Percentiles rank a stretch among this genome's conserved stretches.
These are phyloP conservation scores for Amaranthus cruentus DNA, from an alignment of 148 eudicot genomes.

Conservation along the genomic window DNA sequence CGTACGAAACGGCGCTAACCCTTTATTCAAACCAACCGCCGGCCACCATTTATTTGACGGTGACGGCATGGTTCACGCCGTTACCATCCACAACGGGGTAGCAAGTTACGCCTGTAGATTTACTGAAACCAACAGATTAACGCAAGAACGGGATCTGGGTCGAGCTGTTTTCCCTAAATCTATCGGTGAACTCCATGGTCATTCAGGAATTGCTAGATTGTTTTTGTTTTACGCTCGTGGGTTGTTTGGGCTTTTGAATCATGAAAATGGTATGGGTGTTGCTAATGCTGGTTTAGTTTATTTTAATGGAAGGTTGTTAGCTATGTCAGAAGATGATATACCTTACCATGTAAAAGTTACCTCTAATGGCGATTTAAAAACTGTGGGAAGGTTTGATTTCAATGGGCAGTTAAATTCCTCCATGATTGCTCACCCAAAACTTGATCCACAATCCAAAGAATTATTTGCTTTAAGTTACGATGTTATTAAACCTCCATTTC, in stretches of 20 bases:
- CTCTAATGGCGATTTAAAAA: slow-evolving; percentile 50
- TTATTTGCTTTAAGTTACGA: slow-evolving; percentile 65
- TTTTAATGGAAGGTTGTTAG: slow-evolving; percentile 50
- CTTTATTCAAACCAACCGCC: slow-evolving; percentile 38
- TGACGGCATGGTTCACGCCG: slow-evolving; percentile 81
- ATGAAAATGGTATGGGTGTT: slow-evolving; percentile 51
- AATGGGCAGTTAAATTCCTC: slow-evolving; percentile 34
- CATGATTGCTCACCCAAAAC: slow-evolving; percentile 86
- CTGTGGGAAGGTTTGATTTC: slow-evolving; percentile 57
- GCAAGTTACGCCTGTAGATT: slow-evolving; percentile 71
- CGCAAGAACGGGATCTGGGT: slow-evolving; percentile 51
- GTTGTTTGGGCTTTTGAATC: slow-evolving; percentile 41
- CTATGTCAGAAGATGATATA: slow-evolving; percentile 82
- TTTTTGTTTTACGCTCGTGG: slow-evolving; percentile 49
- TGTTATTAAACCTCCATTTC: slow-evolving; percentile 49
- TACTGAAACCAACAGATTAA: slow-evolving; percentile 54
- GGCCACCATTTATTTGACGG: slow-evolving; percentile 88
- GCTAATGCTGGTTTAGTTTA: slow-evolving; percentile 76
- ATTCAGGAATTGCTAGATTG: slow-evolving; percentile 52
- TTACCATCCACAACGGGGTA: slow-evolving; percentile 29
- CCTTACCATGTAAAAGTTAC: slow-evolving; percentile 58
- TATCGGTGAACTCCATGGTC: slow-evolving; percentile 77
- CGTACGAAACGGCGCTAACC: slow-evolving; percentile 77
- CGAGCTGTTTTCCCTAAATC: slow-evolving; percentile 68
- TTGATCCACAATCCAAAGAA: slow-evolving; percentile 51